Percentiles rank a stretch among this genome's conserved stretches.
These are phyloP conservation scores for Amanita pseudoporphyria DNA, from an alignment of 768 basidiomycete species.

Conservation along the genomic window DNA sequence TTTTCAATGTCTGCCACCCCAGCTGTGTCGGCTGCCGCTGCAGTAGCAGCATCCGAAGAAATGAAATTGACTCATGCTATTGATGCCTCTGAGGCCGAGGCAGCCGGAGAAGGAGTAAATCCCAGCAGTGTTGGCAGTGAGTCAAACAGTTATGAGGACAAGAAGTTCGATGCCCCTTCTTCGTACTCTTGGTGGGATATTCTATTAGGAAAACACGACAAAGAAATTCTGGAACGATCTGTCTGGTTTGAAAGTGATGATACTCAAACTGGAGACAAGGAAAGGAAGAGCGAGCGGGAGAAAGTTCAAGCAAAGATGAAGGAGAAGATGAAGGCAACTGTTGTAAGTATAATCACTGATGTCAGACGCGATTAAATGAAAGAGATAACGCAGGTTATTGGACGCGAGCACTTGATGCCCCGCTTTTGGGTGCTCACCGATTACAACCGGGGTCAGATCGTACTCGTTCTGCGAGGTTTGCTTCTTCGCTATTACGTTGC, in stretches of 20 bases:
- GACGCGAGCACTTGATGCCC: slow-evolving; percentile 64
- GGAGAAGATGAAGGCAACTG: slow-evolving; percentile 42
- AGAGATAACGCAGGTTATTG: slow-evolving; percentile 31
- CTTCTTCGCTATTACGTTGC: background rate
- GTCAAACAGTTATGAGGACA: background rate
- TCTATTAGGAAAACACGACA: slow-evolving; percentile 69
- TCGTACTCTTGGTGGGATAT: slow-evolving; percentile 79
- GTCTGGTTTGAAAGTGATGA: slow-evolving; percentile 22
- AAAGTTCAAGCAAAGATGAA: slow-evolving; percentile 20
- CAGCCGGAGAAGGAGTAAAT: slow-evolving; percentile 30
- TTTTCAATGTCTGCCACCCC: slow-evolving; percentile 19
- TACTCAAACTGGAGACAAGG: slow-evolving; percentile 4
- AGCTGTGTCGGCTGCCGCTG: slow-evolving; percentile 2
- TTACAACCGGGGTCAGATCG: slow-evolving; percentile 62
- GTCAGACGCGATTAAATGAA: background rate
- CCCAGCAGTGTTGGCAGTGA: background rate
- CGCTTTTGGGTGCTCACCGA: slow-evolving; percentile 84
- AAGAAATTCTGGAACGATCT: slow-evolving; percentile 71
- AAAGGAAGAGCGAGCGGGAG: slow-evolving; percentile 14
- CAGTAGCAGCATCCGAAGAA: slow-evolving; percentile 47
- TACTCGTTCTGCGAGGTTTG: slow-evolving; percentile 61
- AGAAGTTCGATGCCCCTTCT: background rate
- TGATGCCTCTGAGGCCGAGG: slow-evolving; percentile 63
- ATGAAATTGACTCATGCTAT: slow-evolving; percentile 55
- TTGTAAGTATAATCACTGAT: slow-evolving; percentile 21